phyloP scores from a whole-genome alignment of 768 basidiomycete species.

The Cubamyces lactineus region DNA sequence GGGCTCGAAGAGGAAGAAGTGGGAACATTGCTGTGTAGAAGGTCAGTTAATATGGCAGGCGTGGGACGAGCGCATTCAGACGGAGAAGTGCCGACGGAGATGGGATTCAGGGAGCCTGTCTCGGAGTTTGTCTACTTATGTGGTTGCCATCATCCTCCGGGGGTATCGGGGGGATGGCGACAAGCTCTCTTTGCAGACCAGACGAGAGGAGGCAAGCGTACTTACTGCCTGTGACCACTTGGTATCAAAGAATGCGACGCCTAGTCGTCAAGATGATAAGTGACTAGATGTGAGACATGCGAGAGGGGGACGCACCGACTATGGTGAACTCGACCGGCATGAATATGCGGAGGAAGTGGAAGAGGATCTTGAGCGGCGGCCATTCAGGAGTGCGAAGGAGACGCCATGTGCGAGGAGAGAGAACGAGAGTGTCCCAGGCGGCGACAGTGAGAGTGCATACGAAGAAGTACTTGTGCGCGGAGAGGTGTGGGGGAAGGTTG shows the following conservation, averaged over 20 bases:
- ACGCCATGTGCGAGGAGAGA: conserved; percentile 78
- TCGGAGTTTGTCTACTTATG: neutral
- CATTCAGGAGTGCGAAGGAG: conserved; percentile 64
- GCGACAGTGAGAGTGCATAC: conserved; percentile 90
- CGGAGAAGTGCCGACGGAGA: neutral
- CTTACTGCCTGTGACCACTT: conserved; percentile 59
- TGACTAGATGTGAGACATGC: conserved; percentile 6
- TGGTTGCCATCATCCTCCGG: conserved; percentile 8
- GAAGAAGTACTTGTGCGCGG: conserved; percentile 87
- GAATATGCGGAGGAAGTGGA: conserved; percentile 72
- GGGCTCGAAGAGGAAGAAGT: conserved; percentile 85
- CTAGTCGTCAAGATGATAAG: conserved; percentile 41
- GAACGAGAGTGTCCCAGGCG: conserved; percentile 87
- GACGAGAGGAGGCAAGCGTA: conserved; percentile 5
- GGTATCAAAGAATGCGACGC: conserved; percentile 85
- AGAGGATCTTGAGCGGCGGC: conserved; percentile 78
- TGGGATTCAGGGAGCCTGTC: neutral
- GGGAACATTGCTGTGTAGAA: conserved; percentile 53
- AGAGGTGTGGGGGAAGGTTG: conserved; percentile 74
- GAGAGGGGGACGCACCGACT: conserved; percentile 53
- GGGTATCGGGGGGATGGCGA: neutral
- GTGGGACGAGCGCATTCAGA: neutral
- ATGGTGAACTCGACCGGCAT: conserved; percentile 81
- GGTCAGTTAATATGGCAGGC: neutral
- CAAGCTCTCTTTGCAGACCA: neutral